These are phyloP conservation scores for Phycomyces nitens DNA, from an alignment of 192 early-diverging fungal species.

Conservation along the genomic window DNA sequence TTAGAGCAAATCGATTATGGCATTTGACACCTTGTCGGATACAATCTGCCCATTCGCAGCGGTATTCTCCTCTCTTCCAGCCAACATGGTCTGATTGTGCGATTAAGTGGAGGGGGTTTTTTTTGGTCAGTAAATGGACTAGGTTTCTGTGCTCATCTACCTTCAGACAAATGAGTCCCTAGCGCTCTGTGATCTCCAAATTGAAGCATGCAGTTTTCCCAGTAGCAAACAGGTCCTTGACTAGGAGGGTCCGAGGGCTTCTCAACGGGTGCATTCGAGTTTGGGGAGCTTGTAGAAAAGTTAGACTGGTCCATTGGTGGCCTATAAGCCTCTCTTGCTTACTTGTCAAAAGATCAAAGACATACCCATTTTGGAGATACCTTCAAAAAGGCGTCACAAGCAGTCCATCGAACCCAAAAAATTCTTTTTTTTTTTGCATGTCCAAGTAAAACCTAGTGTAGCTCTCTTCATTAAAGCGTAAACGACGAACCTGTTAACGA, in stretches of 20 bases:
- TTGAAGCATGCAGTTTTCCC: conserved; percentile 40
- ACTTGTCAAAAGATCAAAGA: background rate
- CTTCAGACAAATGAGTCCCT: conserved; percentile 47
- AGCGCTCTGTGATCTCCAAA: conserved; percentile 32
- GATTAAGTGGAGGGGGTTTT: too few species aligned
- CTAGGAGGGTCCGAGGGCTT: background rate
- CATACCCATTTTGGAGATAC: too few species aligned
- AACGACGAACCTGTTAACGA: background rate
- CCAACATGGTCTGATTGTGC: conserved; percentile 59
- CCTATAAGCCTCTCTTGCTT: background rate
- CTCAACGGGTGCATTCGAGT: background rate
- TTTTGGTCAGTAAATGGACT: background rate
- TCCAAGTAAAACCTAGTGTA: too few species aligned
- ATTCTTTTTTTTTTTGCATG: conserved; percentile 12
- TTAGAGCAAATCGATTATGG: conserved; percentile 55
- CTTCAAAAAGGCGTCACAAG: conserved; percentile 14
- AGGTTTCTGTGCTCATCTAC: conserved; percentile 4
- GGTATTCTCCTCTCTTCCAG: conserved; percentile 52
- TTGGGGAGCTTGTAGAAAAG: background rate
- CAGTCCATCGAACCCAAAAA: conserved; percentile 16
- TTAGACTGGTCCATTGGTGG: background rate
- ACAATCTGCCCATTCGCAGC: conserved; percentile 56
- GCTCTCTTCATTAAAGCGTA: too few species aligned
- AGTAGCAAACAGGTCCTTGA: conserved; percentile 32
- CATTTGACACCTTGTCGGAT: conserved; percentile 44